Base-by-base conservation (phyloP, 1,139 yeast species). In the Yamadazyma diospyri region DNA sequence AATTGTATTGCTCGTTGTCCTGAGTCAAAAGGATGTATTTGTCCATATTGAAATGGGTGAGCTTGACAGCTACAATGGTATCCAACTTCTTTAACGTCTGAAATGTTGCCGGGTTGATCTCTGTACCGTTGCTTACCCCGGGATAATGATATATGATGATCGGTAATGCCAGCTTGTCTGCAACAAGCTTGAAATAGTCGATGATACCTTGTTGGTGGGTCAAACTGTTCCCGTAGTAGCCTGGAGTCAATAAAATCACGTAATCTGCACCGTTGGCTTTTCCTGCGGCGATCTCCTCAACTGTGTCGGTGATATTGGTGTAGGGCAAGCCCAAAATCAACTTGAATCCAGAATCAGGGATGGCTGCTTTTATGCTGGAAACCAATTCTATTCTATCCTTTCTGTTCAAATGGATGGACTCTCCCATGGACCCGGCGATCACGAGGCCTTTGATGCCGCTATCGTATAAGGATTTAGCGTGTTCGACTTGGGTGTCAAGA, bases 371-470 rank as follows among this genome's bases (percentile, higher is more conserved):
- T 8, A 52, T 31, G 5, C 47, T 39, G 6, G 34, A 38, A n/a
- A 64, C 45, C 7, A 61, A 39, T 1, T 45, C 30, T n/a, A 46
- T 42, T 36, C 70, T 48, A 41, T 65, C 76, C 38, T 50, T 46
- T 42, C 48, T 51, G 5, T 59, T 61, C 41, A 56, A 46, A 39
- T 64, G 64, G 11, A 61, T 54, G 16, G 61, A 55, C 44, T 64
- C 71, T 8, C 70, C 72, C 48, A 61, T 71, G 21, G 78, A 69
- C 3, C 78, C 79, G 42, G 69, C 56, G 11, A 72, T 45, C 7
- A 71, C 73, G 7, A 68, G 51, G 11, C 78, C 78, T 32, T 53
- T 48, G 36, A 72, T 61, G 2, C 78, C 78, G 32, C 52, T 53
- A 16, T 57, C 46, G 33, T 67, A 55, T 27, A 73, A 55, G 42